Conservation (phyloP, 228 moss, liverwort and hornwort species). For the Sphagnum fallax region DNA sequence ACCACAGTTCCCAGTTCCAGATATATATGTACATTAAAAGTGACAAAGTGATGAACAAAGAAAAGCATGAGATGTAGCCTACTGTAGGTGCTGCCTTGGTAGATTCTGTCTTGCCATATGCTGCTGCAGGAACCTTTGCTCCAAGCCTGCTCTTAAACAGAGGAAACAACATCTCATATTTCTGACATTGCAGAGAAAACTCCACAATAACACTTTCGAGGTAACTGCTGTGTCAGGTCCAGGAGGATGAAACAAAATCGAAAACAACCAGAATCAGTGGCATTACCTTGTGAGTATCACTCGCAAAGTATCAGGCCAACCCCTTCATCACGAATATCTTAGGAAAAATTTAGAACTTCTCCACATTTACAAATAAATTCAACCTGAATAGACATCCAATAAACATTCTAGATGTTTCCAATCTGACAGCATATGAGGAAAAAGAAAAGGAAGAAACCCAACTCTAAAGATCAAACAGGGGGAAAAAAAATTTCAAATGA, state of each 20-base stretch:
- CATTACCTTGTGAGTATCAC: not conserved
- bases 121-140: conserved; percentile 66
- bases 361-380: no score
- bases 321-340: not conserved
- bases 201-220: not conserved
- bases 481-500: no score
- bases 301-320: not conserved
- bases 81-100: conserved; percentile 1
- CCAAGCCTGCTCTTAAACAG: conserved; percentile 42
- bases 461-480: no score
- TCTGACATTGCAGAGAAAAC: not conserved
- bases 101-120: conserved; percentile 40
- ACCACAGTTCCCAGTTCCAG: not conserved
- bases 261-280: not conserved
- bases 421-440: no score
- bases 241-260: not conserved
- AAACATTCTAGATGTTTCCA: not conserved
- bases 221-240: no score
- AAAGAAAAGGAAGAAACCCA: no score
- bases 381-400: not conserved
- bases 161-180: not conserved
- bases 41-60: not conserved
- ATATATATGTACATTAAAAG: not conserved
- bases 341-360: no score
- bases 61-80: not conserved